Evolutionary conservation across 345 rosid species (phyloP).

Genomic region (Eutrema yunnanense): DNA sequence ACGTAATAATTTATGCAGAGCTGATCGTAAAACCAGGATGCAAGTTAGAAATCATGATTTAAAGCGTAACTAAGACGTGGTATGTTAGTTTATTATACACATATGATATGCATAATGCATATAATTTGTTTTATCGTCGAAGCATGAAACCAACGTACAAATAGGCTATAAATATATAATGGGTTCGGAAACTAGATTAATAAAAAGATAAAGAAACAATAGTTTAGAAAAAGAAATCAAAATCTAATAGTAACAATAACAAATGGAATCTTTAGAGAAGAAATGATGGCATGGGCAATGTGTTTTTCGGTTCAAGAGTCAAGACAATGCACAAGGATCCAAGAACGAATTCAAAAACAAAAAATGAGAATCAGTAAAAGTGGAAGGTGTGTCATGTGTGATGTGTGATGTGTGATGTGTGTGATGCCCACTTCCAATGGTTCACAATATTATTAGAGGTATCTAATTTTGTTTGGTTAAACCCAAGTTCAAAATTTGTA

Average conservation of each 20-base stretch:
- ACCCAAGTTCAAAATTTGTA: background rate
- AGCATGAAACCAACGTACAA: background rate
- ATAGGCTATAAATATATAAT: background rate
- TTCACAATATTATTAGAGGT: background rate
- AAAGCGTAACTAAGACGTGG: background rate
- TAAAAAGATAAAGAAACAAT: background rate
- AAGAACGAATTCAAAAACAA: background rate
- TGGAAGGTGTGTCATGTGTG: conserved; percentile 6
- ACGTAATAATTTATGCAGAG: background rate
- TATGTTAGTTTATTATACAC: background rate
- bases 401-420: conserved; percentile 13
- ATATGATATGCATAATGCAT: background rate
- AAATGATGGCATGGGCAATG: conserved; percentile 17
- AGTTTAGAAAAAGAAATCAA: background rate
- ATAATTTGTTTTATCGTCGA: background rate
- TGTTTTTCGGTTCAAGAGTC: conserved; percentile 9
- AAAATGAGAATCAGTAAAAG: conserved; percentile 1
- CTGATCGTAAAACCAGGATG: background rate
- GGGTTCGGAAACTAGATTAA: background rate
- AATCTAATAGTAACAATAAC: background rate
- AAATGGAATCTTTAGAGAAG: conserved; percentile 8
- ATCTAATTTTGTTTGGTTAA: background rate
- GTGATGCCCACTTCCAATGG: conserved; percentile 1
- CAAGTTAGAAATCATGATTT: background rate
- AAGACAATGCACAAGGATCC: conserved; percentile 20